phyloP scores from a whole-genome alignment of 306 rosid genomes.

The Corylus americana region DNA sequence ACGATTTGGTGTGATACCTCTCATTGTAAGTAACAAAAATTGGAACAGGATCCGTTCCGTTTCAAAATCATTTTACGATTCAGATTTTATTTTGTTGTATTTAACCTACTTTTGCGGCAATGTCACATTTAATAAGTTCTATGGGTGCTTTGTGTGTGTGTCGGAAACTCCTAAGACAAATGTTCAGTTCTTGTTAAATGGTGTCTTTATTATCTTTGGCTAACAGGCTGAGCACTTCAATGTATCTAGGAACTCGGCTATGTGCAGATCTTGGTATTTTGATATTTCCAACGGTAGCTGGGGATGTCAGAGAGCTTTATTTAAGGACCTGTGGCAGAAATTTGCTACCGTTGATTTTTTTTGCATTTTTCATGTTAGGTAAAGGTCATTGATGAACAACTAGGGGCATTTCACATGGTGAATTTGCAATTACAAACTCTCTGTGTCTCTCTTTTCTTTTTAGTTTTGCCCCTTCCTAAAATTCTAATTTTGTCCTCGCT shows the following conservation, averaged over 20 bases:
- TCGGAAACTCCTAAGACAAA: background rate
- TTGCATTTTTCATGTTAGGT: background rate
- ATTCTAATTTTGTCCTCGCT: too few species aligned
- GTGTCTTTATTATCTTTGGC: background rate
- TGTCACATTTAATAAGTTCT: background rate
- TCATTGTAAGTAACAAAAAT: background rate
- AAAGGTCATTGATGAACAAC: background rate
- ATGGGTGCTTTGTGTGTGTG: background rate
- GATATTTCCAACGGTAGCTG: background rate
- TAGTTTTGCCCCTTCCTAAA: too few species aligned
- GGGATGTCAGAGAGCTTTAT: conserved; percentile 3
- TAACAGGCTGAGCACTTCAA: background rate
- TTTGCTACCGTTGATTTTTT: too few species aligned
- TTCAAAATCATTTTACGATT: too few species aligned
- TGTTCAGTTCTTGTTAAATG: background rate
- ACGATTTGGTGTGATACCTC: background rate
- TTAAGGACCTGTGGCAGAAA: background rate
- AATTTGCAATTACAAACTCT: background rate
- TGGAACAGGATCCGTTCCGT: background rate
- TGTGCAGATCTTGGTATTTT: background rate
- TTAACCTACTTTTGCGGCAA: background rate
- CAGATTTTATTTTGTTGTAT: too few species aligned
- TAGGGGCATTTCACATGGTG: background rate
- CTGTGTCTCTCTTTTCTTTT: background rate
- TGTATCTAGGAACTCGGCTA: background rate